Percentiles rank a stretch among this genome's conserved stretches.
phyloP scores from a whole-genome alignment of 2,329 filamentous ascomycete genomes.

The Exophiala spinifera region DNA sequence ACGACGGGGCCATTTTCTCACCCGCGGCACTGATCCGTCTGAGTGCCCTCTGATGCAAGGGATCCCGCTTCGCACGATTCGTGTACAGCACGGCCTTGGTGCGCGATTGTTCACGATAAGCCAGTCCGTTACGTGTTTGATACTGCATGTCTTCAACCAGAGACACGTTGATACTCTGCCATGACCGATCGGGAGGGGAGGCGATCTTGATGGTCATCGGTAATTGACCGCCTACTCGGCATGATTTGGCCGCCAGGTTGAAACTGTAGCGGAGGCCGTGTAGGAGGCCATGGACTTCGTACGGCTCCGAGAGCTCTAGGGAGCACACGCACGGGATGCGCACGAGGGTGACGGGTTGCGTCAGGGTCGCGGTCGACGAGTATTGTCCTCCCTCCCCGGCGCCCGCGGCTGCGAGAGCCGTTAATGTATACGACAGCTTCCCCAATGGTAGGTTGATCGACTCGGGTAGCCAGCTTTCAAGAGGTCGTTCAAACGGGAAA shows the following conservation, averaged over 20 bases:
- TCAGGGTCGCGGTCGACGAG: background rate
- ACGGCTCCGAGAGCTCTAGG: conserved; percentile 3
- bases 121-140: conserved; percentile 1
- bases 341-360: background rate
- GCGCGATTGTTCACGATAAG: conserved; percentile 4
- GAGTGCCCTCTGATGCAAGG: conserved; percentile 5
- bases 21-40: conserved; percentile 6
- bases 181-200: conserved; percentile 2
- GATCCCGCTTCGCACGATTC: conserved; percentile 7
- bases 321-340: conserved; percentile 8
- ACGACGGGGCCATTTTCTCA: conserved; percentile 6
- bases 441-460: conserved; percentile 6
- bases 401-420: background rate
- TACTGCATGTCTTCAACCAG: conserved; percentile 10
- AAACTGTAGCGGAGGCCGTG: conserved; percentile 4
- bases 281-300: conserved; percentile 4
- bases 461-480: conserved; percentile 3
- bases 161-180: conserved; percentile 7
- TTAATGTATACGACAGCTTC: conserved; percentile 6
- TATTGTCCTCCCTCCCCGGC: background rate
- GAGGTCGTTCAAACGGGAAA: conserved; percentile 3
- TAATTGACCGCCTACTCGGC: conserved; percentile 4
- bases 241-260: conserved; percentile 4
- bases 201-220: conserved; percentile 4
- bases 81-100: conserved; percentile 6